These are phyloP conservation scores for Neonectria coccinea DNA, from an alignment of 2,329 filamentous ascomycete genomes.

Conservation along the genomic window DNA sequence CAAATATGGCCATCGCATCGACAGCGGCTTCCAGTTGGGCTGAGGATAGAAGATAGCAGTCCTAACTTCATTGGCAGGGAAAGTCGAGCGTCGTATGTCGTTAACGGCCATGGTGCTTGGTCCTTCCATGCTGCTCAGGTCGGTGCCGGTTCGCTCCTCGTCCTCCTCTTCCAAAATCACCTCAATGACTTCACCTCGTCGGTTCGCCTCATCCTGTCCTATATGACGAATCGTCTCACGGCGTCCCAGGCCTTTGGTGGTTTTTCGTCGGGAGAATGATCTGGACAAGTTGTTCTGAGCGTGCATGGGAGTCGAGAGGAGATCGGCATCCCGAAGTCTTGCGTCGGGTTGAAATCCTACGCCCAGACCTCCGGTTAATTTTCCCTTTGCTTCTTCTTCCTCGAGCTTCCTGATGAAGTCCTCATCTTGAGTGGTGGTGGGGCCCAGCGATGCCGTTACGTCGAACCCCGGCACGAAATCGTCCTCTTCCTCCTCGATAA, in stretches of 20 bases:
- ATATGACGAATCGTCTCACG: slow-evolving; percentile 60
- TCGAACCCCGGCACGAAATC: slow-evolving; percentile 56
- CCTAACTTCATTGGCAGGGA: slow-evolving; percentile 51
- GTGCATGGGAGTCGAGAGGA: slow-evolving; percentile 55
- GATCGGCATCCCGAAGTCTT: slow-evolving; percentile 62
- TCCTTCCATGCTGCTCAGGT: slow-evolving; percentile 65
- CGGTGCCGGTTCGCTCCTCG: slow-evolving; percentile 55
- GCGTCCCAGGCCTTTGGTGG: slow-evolving; percentile 44
- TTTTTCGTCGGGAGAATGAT: slow-evolving; percentile 55
- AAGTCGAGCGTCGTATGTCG: slow-evolving; percentile 53
- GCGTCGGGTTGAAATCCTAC: slow-evolving; percentile 62
- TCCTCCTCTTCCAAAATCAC: slow-evolving; percentile 59
- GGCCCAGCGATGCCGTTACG: slow-evolving; percentile 59
- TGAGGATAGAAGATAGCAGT: slow-evolving; percentile 70
- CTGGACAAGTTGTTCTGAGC: slow-evolving; percentile 53
- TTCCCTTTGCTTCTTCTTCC: slow-evolving; percentile 65
- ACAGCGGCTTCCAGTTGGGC: slow-evolving; percentile 75
- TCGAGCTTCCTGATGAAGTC: slow-evolving; percentile 60
- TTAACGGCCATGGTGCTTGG: slow-evolving; percentile 48
- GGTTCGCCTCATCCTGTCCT: slow-evolving; percentile 70
- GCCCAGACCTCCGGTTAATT: slow-evolving; percentile 69
- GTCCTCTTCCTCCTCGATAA: slow-evolving; percentile 48
- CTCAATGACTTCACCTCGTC: slow-evolving; percentile 69
- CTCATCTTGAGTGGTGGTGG: slow-evolving; percentile 57
- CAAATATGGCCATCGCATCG: slow-evolving; percentile 73